These are phyloP conservation scores for Blastocystis sp. DNA, from an alignment of 352 stramenopile genomes.

Conservation along the genomic window DNA sequence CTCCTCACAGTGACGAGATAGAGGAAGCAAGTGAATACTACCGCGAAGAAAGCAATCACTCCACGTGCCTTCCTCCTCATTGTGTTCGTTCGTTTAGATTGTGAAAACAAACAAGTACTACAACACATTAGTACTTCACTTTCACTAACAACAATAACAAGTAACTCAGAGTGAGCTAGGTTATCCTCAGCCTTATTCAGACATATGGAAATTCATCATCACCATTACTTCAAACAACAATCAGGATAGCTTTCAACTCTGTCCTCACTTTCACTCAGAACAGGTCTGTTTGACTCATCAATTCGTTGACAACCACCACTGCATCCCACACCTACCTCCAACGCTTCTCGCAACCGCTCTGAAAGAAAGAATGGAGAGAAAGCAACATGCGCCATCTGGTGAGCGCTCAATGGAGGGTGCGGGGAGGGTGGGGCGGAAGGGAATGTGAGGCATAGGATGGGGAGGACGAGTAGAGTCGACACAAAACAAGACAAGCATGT, in stretches of 20 bases:
- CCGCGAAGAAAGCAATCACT: not conserved
- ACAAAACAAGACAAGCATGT: too few species aligned
- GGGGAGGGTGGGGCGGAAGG: too few species aligned
- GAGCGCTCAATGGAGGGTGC: not conserved
- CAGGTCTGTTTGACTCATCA: constrained; percentile 53
- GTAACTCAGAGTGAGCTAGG: constrained; percentile 63
- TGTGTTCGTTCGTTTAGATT: too few species aligned
- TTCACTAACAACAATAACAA: too few species aligned
- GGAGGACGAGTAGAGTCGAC: too few species aligned
- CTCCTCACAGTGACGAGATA: not conserved
- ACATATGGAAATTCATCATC: constrained; percentile 14
- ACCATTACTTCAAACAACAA: constrained; percentile 9
- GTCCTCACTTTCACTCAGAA: constrained; percentile 71
- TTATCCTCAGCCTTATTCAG: constrained; percentile 46
- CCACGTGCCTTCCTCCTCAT: not conserved
- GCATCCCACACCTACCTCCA: not conserved
- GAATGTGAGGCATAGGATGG: not conserved
- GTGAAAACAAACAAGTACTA: constrained; percentile 9
- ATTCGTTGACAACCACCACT: not conserved
- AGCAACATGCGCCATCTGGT: not conserved
- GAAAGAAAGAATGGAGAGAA: not conserved
- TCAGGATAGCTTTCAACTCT: constrained; percentile 52
- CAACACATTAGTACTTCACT: constrained; percentile 32
- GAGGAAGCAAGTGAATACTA: not conserved
- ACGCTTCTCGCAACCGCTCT: not conserved